Base-by-base conservation (phyloP, 164 flowering plant genomes). In the Tinospora cordifolia region DNA sequence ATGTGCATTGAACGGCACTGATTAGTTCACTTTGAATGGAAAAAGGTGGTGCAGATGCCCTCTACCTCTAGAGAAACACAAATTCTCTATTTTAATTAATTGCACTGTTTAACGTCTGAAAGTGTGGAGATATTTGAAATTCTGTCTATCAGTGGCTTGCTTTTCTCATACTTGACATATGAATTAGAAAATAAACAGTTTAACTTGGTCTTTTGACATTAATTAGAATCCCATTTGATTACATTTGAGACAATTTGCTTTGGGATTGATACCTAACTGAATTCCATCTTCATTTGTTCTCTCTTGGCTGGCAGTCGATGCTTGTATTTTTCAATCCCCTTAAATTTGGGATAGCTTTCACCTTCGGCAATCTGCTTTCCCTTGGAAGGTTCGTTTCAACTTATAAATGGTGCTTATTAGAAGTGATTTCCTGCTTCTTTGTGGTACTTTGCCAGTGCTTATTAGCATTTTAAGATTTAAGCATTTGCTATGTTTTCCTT, bases 241-340 rank as follows among this genome's bases (percentile, higher is more conserved):
- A 15, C 59, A 51, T 51, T 51, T 8, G 22, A 51, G 19, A 51
- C 2, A 22, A 51, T 17, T 8, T 51, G 59, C 19, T 51, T 17
- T 51, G 17, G 59, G 21, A 51, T 51, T 17, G n/a, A n/a, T 51
- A 51, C 19, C 0, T 7, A 22, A 51, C 59, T 51, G 19, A 51
- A 19, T 41, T 0, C 3, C 46, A n/a, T 17, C 59, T 14, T 15
- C 59, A 51, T 19, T 3, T 17, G 59, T 51, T 51, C n/a, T 51
- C 59, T 51, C 59, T 67, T 75, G 25, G 44, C 34, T 71, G 68
- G 73, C 92, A 92, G 98, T 93, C 95, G 0, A 78, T 91, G 88
- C 88, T 90, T 75, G 98, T 93, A 63, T 93, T 91, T 86, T 87
- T 91, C 86, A 76, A 89, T 58, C 97, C 98, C 69, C 78, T 91